Evolutionary conservation across 2,329 filamentous ascomycete species (phyloP).

Genomic region (Decorospora gaudefroyi): DNA sequence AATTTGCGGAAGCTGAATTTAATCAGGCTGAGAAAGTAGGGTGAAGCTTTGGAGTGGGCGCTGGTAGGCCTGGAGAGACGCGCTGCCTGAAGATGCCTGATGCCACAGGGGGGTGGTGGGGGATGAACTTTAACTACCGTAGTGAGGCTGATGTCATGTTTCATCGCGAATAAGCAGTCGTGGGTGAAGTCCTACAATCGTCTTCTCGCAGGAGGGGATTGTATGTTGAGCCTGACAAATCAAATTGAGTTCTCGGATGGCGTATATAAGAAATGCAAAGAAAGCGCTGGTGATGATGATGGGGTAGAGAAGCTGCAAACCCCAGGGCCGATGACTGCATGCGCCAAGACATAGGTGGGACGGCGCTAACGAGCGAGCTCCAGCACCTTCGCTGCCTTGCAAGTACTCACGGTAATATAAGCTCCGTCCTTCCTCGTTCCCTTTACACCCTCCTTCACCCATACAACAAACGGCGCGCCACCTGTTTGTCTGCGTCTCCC

Average conservation of each 20-base stretch:
- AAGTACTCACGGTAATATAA: constrained; percentile 23
- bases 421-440: constrained; percentile 3
- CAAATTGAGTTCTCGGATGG: too few species aligned
- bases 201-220: too few species aligned
- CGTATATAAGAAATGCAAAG: neutral
- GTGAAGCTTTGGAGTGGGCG: neutral
- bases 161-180: too few species aligned
- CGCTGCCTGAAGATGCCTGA: too few species aligned
- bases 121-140: too few species aligned
- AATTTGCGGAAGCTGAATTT: neutral
- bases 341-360: constrained; percentile 21
- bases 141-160: too few species aligned
- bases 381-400: constrained; percentile 26
- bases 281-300: neutral
- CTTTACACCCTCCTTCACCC: constrained; percentile 5
- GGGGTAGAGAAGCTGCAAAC: neutral
- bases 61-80: neutral
- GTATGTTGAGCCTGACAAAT: too few species aligned
- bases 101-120: too few species aligned
- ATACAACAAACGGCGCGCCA: constrained; percentile 9
- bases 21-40: constrained; percentile 1
- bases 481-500: constrained; percentile 6
- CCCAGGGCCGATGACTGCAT: constrained; percentile 9
- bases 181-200: too few species aligned
- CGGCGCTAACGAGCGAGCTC: constrained; percentile 25